A percentile compares a stretch with the other conserved stretches of the same genome.
Conservation (phyloP, 2,329 filamentous ascomycete genomes). For the Penicillium expansum region DNA sequence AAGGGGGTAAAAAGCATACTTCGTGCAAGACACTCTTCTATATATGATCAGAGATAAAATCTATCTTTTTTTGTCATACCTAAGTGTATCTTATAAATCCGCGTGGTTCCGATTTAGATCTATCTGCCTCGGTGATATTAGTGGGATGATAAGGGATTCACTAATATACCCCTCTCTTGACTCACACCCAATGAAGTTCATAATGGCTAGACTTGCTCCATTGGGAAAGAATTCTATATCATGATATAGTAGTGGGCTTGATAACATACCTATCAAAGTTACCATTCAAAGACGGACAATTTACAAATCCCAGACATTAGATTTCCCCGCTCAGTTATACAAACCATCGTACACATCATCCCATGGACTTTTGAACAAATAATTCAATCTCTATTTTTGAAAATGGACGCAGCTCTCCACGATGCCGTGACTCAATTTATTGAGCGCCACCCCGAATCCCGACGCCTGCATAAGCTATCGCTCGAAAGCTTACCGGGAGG, state of each 20-base stretch:
- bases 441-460: conserved; percentile 11
- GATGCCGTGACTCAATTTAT: neutral
- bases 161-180: neutral
- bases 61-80: too few species aligned
- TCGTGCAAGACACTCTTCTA: too few species aligned
- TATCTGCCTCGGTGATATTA: neutral
- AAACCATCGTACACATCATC: neutral
- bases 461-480: conserved; percentile 18
- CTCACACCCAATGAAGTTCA: neutral
- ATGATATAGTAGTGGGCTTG: neutral
- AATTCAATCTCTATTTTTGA: too few species aligned
- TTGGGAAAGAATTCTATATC: neutral
- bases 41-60: too few species aligned
- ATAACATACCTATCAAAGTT: neutral
- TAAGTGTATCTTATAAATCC: too few species aligned
- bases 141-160: neutral
- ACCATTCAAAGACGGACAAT: neutral
- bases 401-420: neutral
- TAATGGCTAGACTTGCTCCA: neutral
- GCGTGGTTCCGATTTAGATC: neutral
- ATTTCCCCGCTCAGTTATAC: neutral
- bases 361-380: too few species aligned
- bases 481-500: conserved; percentile 29
- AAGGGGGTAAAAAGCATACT: too few species aligned
- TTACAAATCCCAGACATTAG: neutral